Evolutionary conservation across 208 protist species (phyloP), one percentile per base, ranked within the genome.

Genomic region (Wallacemonas sp.): DNA sequence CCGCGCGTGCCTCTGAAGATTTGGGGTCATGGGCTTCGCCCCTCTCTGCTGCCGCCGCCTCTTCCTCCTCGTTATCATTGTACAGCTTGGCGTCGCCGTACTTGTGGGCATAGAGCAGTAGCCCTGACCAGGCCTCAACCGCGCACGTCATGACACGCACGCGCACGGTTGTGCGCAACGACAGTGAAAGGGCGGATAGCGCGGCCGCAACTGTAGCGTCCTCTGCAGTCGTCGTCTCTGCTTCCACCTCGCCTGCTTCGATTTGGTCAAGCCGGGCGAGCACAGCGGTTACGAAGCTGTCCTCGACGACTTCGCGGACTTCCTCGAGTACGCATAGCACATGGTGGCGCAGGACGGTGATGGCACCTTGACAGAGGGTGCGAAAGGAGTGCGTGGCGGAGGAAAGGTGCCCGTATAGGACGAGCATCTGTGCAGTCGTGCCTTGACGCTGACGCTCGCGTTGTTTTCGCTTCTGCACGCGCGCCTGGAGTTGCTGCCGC

Each of bases 341-440:
- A 39, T 72, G 51, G 21, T 62, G 61, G 8, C 58, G 70, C 41
- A 77, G 33, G 38, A 75, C 64, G 6, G 56, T 33, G 21, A 65
- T 60, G 28, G 75, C 63, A 8, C 63, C 72, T 42, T 67, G 17
- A 30, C 72, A 79, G 15, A 79, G 47, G 12, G 58, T 68, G 21
- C 62, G 28, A 59, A 79, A 83, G 9, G 77, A 83, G 5, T 53
- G 58, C 15, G 77, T 74, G n/a, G 53, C 68, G 19, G 51, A 27
- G 24, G 73, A 49, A 31, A 83, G 28, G 31, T 53, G 63, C 21
- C 73, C 66, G 12, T 79, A 28, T 2, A 73, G 60, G 17, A 44
- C 8, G 49, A 64, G 51, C 21, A 39, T 24, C 38, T 71, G 26
- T 30, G 33, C 19, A 27, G 33, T 12, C 24, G 6, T 19, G 4